These are phyloP conservation scores for Lactarius hengduanensis DNA, from an alignment of 768 basidiomycete species.

Conservation along the genomic window DNA sequence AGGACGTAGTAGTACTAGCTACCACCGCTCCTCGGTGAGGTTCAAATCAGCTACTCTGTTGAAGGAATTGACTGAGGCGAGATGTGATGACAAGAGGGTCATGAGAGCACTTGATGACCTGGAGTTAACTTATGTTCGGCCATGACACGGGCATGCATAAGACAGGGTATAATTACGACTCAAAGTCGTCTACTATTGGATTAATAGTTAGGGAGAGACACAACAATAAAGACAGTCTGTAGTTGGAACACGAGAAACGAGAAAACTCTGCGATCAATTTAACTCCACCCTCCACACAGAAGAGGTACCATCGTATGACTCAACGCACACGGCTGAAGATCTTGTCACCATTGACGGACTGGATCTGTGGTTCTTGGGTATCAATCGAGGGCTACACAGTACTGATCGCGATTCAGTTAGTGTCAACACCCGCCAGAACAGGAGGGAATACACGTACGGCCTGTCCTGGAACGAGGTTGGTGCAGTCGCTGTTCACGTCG, in stretches of 20 bases:
- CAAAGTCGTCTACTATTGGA: too few relatives aligned
- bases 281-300: not conserved
- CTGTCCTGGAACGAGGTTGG: constrained; percentile 6
- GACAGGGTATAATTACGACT: too few relatives aligned
- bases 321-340: not conserved
- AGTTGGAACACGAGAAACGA: not conserved
- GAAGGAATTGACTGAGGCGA: too few relatives aligned
- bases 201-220: not conserved
- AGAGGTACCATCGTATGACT: not conserved
- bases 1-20: too few relatives aligned
- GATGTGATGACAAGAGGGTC: too few relatives aligned
- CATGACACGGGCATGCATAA: too few relatives aligned
- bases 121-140: too few relatives aligned
- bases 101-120: too few relatives aligned
- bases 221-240: not conserved
- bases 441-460: constrained; percentile 8
- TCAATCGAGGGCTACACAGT: constrained; percentile 15
- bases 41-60: too few relatives aligned
- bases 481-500: constrained; percentile 12
- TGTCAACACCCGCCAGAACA: too few relatives aligned
- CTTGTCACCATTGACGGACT: not conserved
- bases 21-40: too few relatives aligned
- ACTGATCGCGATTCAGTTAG: constrained; percentile 9
- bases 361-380: not conserved
- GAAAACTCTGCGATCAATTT: too few relatives aligned